Conservation (phyloP, 169 alveolate species). For the Cryptosporidium ryanae region DNA sequence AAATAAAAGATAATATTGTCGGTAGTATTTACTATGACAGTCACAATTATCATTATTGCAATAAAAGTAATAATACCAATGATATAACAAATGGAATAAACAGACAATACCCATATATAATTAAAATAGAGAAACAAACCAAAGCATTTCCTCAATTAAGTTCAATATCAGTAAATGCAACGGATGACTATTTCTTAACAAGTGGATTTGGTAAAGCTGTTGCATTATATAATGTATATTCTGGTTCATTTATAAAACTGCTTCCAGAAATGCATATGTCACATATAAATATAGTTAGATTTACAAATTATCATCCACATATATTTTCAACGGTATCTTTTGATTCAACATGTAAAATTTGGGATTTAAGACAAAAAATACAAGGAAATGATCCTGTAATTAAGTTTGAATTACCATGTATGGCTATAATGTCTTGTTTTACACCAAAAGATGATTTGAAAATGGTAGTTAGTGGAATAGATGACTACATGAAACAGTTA, state of each 20-base stretch:
- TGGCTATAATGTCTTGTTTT: conserved; percentile 78
- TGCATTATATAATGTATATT: conserved; percentile 72
- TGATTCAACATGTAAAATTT: conserved; percentile 78
- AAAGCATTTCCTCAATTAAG: conserved; percentile 72
- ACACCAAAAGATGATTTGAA: conserved; percentile 75
- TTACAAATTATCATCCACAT: conserved; percentile 77
- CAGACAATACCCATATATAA: background rate
- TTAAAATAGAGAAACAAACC: conserved; percentile 29
- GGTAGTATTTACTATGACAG: background rate
- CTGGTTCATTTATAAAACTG: conserved; percentile 74
- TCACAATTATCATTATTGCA: background rate
- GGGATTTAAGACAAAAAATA: conserved; percentile 79
- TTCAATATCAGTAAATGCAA: conserved; percentile 76
- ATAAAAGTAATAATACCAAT: background rate
- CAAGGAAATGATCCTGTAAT: conserved; percentile 63
- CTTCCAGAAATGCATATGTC: conserved; percentile 75
- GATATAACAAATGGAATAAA: background rate
- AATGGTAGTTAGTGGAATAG: conserved; percentile 61
- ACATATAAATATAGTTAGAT: conserved; percentile 78
- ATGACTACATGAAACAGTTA: conserved; percentile 38
- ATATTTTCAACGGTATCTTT: conserved; percentile 79
- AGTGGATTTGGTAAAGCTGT: conserved; percentile 78
- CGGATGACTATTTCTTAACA: conserved; percentile 77
- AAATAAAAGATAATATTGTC: background rate
- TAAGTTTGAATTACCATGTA: conserved; percentile 75